Conservation (phyloP, 2,329 filamentous ascomycete species). For the Clonostachys rosea region DNA sequence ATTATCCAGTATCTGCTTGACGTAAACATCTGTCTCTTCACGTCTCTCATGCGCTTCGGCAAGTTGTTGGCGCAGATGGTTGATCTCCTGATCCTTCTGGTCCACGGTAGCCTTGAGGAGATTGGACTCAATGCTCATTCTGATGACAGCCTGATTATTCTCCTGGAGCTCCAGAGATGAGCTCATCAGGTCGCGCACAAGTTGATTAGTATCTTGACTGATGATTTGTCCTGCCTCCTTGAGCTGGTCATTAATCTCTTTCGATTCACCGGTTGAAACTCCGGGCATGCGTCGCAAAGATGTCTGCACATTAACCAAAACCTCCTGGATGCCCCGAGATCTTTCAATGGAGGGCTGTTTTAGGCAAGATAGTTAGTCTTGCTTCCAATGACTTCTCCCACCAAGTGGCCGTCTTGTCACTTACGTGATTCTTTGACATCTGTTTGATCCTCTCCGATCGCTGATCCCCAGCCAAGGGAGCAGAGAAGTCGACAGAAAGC, state of each 20-base stretch:
- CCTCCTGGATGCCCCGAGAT: conserved; percentile 23
- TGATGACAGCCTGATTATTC: conserved; percentile 27
- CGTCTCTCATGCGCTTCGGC: conserved; percentile 21
- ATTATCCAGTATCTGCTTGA: conserved; percentile 17
- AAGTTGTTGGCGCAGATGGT: conserved; percentile 21
- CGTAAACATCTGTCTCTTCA: conserved; percentile 16
- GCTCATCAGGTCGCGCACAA: conserved; percentile 30
- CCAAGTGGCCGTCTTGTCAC: conserved; percentile 6
- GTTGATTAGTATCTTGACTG: conserved; percentile 29
- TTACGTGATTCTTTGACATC: conserved; percentile 30
- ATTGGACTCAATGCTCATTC: conserved; percentile 31
- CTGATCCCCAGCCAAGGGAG: conserved; percentile 27
- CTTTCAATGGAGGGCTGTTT: conserved; percentile 25
- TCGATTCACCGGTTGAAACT: conserved; percentile 23
- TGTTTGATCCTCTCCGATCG: conserved; percentile 28
- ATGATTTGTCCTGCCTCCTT: conserved; percentile 29
- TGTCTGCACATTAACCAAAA: conserved; percentile 28
- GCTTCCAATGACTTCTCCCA: too few species aligned
- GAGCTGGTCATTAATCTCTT: conserved; percentile 24
- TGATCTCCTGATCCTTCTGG: conserved; percentile 22
- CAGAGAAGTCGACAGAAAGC: conserved; percentile 32
- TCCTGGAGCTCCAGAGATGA: conserved; percentile 29
- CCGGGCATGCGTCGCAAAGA: conserved; percentile 32
- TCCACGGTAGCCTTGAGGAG: conserved; percentile 24
- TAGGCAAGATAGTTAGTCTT: too few species aligned